A percentile compares a stretch with the other conserved stretches of the same genome.
Evolutionary conservation across 2,329 filamentous ascomycete species (phyloP).

Genomic region (Sporothrix dimorphospora): DNA sequence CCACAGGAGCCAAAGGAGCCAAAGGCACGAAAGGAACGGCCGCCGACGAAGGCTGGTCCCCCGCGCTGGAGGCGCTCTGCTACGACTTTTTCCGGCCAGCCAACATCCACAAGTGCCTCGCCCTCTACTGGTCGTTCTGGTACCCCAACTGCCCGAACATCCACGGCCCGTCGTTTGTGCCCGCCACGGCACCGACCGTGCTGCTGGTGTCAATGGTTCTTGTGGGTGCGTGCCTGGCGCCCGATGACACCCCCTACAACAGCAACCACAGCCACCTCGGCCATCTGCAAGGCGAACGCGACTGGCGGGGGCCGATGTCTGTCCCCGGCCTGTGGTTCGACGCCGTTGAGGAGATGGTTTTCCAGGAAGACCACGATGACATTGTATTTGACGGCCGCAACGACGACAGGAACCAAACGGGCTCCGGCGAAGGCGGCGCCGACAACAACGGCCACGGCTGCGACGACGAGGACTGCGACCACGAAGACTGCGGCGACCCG

Average conservation of each 20-base stretch:
- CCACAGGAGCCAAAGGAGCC: background rate
- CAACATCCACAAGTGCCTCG: constrained; percentile 16
- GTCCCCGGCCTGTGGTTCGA: background rate
- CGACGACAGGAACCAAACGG: background rate
- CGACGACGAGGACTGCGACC: constrained; percentile 7
- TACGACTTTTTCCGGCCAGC: constrained; percentile 21
- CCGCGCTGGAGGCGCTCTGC: constrained; percentile 15
- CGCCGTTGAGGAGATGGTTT: constrained; percentile 18
- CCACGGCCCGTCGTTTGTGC: constrained; percentile 11
- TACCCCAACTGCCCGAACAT: constrained; percentile 18
- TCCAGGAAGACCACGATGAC: background rate
- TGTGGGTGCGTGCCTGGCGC: constrained; percentile 15
- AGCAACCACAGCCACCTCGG: background rate
- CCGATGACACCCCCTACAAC: constrained; percentile 1
- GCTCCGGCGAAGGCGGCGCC: background rate
- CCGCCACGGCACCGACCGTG: background rate
- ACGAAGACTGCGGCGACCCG: background rate
- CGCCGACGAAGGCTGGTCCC: constrained; percentile 8
- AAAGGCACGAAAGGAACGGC: background rate
- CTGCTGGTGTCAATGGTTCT: constrained; percentile 9
- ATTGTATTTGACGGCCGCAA: background rate
- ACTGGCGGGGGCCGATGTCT: background rate
- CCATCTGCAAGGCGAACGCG: background rate
- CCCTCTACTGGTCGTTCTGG: constrained; percentile 23
- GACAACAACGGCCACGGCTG: background rate